Percentiles rank a stretch among this genome's conserved stretches.
phyloP scores from a whole-genome alignment of 331 rosid genomes.

The Saraca asoca region DNA sequence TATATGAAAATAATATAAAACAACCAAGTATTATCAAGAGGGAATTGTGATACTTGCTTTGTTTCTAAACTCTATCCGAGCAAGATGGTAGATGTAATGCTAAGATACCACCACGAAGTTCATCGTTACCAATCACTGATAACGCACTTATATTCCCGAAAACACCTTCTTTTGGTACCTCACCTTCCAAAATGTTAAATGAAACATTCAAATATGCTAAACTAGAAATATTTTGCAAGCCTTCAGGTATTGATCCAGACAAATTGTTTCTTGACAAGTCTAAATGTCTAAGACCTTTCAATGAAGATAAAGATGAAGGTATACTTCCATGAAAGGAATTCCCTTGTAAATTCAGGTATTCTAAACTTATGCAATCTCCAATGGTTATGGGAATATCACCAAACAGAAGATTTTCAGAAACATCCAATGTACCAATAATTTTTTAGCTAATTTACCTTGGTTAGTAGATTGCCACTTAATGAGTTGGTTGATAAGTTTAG shows the following conservation, averaged over 20 bases:
- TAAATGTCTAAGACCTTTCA: background rate
- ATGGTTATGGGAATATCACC: slow-evolving; percentile 16
- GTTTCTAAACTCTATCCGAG: background rate
- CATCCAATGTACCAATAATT: background rate
- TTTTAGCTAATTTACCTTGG: background rate
- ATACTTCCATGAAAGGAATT: slow-evolving; percentile 7
- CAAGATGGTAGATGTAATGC: background rate
- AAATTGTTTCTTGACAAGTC: slow-evolving; percentile 2
- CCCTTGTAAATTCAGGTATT: background rate
- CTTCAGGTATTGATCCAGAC: background rate
- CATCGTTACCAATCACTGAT: slow-evolving; percentile 18
- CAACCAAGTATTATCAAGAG: background rate
- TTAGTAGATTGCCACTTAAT: slow-evolving; percentile 6
- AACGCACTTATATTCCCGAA: slow-evolving; percentile 15
- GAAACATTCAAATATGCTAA: background rate
- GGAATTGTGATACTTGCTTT: background rate
- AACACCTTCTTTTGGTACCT: slow-evolving; percentile 24
- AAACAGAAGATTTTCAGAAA: background rate
- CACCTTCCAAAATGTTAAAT: too few species aligned
- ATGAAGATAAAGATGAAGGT: background rate
- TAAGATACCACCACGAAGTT: slow-evolving; percentile 29
- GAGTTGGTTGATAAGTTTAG: background rate
- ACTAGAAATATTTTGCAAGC: slow-evolving; percentile 1
- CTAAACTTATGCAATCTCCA: background rate
- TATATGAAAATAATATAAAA: background rate